Base-by-base conservation (phyloP, 2,329 filamentous ascomycete genomes). In the Clarireedia monteithiana region DNA sequence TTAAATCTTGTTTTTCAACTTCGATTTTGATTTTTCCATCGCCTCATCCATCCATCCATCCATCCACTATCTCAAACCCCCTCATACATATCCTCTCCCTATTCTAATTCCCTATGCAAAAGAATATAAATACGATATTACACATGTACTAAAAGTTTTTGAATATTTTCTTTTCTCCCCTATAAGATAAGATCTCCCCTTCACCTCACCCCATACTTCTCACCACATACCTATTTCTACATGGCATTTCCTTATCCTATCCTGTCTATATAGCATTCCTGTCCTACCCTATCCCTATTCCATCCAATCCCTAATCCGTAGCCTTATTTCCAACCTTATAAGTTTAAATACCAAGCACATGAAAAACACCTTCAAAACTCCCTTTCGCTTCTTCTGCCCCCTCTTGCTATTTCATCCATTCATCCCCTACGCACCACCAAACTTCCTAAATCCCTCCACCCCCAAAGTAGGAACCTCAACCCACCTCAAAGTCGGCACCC, bases 401-500 rank as follows among this genome's bases (percentile, higher is more conserved):
- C 62, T 20, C 20, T 20, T 20, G 2, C 20, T 20, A 20, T 20
- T 20, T 20, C 20, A 20, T 20, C 20, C 20, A 20, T 20, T 20
- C 20, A 20, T 20, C 20, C 20, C 20, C 20, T 20, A 20, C 20
- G 20, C 20, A 20, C 20, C 20, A 20, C 20, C 60, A 34, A 67
- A 67, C 42, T 62, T 71, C 57, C 78, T 75, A 63, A 86, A 81
- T 2, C 82, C 79, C 61, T 88, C 84, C 5, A 87, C 80, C 1
- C 80, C 79, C 23, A 88, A 72, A 5, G 74, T 76, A 2, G 85
- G 85, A 44, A 85, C 84, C 69, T 92, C 88, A 44, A 92, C 83
- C 45, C 85, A 82, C 62, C 74, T 76, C 58, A 89, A 79, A 0
- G 75, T 74, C 2, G 81, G 77, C 9, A 91, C 81, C 46, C 88